Evolutionary conservation across 257 asterid genomes (phyloP), one percentile per base, ranked within the genome.

Genomic region (Primulina huaijiensis): DNA sequence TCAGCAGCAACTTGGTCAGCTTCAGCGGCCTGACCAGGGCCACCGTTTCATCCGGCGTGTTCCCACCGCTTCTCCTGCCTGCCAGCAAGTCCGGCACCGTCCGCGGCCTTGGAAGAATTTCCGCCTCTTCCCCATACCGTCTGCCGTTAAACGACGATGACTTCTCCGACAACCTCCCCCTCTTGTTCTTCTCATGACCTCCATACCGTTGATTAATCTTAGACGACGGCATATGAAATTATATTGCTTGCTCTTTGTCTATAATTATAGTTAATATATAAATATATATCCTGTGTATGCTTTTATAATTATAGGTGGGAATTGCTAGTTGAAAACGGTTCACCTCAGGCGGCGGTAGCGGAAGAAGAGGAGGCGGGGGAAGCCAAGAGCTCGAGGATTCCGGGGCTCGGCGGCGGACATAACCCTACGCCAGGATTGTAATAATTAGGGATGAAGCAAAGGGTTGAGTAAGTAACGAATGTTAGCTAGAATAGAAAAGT

Each of bases 81-180:
- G 69, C 23, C 12, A 76, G 60, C 75, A 92, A 76, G 12, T 88
- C 87, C 84, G 97, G 96, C 75, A 84, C 87, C 72, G 97, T 89
- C 72, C 90, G 77, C 64, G 96, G 92, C 83, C 93, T 69, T 65
- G 81, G 80, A 17, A 77, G 70, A 85, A 80, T 52, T 38, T 72
- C 79, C 74, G 74, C 62, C 6, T 60, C 71, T 29, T 8, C 68
- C 6, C 58, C 74, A 60, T 10, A 70, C 11, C 66, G 77, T 69
- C 64, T 83, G 12, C 82, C 84, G 68, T 77, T 88, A 68, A 87
- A 86, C 71, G 97, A 86, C 37, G 74, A 71, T 50, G 94, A 81
- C 66, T 79, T 87, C 77, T 87, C 92, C 67, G 87, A 70, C 52
- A 87, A 56, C 38, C 67, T 82, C 34, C 86, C 87, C 81, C 78